Base-by-base conservation (phyloP, 805 yeast genomes). In the Kuraishia piskuri region DNA sequence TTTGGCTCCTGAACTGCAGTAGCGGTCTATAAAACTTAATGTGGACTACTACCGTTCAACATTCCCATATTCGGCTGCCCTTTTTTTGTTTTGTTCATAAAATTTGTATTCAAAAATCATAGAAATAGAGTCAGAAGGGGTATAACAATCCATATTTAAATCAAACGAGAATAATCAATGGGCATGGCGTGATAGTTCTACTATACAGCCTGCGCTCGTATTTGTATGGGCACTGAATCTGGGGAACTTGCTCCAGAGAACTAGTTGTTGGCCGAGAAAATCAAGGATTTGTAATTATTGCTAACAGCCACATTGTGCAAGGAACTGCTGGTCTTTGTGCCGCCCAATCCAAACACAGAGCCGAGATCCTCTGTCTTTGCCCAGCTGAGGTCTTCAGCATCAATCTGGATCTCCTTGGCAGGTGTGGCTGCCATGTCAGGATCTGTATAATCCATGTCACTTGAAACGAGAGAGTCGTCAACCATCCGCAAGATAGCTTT, bases 401-500 rank as follows among this genome's bases (percentile, higher is more conserved):
- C 62, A 52, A 68, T 68, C 45, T 60, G 61, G 31, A 63, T 46
- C 20, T 54, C 58, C 53, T 50, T 59, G 36, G 20, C 48, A 7
- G 50, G 46, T 9, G 50, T 49, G 21, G 52, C 23, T 19, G 17
- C 31, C 21, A 19, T 23, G n/a, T 31, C 44, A 36, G 21, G 37
- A 26, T 22, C 46, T n/a, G 52, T 52, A 20, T 40, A 40, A 17
- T 57, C 60, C 7, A 69, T 68, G 56, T 70, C 74, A 53, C 70
- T 66, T 4, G 70, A 67, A 20, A 70, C 69, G 44, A 70, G 59
- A 19, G 72, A 67, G 37, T 68, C 70, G 54, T 70, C 74, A 47
- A 70, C 73, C 73, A 70, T 69, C 20, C 66, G 60, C 58, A 70
- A 56, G 4, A 70, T 68, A 2, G 69, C 72, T 46, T 63, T 63